These are phyloP conservation scores for Karstenula rhodostoma DNA, from an alignment of 2,329 filamentous ascomycete genomes.

Conservation along the genomic window DNA sequence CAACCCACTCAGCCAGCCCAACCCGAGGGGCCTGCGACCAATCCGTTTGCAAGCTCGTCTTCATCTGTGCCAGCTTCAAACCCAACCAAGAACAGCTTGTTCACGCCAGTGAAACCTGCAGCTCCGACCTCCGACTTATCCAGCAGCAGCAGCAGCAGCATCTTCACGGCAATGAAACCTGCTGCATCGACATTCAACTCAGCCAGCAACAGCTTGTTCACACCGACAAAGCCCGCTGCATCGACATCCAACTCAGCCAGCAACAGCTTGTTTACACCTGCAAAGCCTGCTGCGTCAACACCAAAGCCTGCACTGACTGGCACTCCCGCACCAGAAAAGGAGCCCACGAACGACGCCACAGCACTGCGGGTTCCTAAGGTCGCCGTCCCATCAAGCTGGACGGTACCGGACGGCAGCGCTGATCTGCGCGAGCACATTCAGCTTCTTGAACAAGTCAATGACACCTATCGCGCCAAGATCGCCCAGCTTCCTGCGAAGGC, in stretches of 20 bases:
- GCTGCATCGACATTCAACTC: neutral
- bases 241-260: neutral
- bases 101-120: neutral
- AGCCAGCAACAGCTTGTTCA: neutral
- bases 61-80: neutral
- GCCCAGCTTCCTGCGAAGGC: conserved; percentile 30
- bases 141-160: no score
- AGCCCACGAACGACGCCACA: conserved; percentile 20
- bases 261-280: neutral
- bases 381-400: conserved; percentile 37
- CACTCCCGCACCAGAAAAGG: conserved; percentile 6
- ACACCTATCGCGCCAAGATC: conserved; percentile 37
- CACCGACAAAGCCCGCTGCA: neutral
- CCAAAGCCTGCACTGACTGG: conserved; percentile 20
- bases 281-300: neutral
- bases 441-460: conserved; percentile 39
- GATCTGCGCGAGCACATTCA: conserved; percentile 29
- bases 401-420: conserved; percentile 19
- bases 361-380: conserved; percentile 36
- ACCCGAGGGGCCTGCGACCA: conserved; percentile 25
- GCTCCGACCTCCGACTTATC: no score
- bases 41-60: conserved; percentile 20
- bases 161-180: no score
- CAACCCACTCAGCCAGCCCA: conserved; percentile 6
- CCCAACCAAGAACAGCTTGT: neutral